Conservation (phyloP, 768 basidiomycete genomes). For the Pisolithus tinctorius region DNA sequence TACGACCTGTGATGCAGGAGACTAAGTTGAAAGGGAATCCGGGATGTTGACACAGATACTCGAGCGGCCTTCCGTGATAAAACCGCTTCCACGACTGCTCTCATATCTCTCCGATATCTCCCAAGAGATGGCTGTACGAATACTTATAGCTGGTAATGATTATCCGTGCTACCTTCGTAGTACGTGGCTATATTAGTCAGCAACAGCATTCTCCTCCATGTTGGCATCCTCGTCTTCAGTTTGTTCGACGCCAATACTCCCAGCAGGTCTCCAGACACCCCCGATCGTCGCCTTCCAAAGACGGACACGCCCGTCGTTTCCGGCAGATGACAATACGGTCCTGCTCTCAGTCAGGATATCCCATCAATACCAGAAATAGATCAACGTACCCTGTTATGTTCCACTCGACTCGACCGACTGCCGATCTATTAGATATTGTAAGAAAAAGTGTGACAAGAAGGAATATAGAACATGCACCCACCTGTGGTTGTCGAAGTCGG, state of each 20-base stretch:
- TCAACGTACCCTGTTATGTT: constrained; percentile 71
- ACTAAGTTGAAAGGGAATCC: no score
- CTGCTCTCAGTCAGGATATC: constrained; percentile 29
- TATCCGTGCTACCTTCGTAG: no score
- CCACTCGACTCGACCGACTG: constrained; percentile 88
- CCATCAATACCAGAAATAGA: constrained; percentile 1
- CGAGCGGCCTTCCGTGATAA: no score
- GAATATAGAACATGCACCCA: constrained; percentile 25
- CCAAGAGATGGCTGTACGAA: no score
- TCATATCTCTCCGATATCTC: no score
- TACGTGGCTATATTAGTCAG: constrained; percentile 21
- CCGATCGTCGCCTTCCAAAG: constrained; percentile 83
- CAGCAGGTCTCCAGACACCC: constrained; percentile 79
- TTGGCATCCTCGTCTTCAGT: constrained; percentile 44
- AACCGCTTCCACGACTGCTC: no score
- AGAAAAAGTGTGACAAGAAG: not conserved
- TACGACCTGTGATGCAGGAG: no score
- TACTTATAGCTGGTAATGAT: no score
- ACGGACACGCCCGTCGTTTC: constrained; percentile 76
- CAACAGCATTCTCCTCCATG: constrained; percentile 36
- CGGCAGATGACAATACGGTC: constrained; percentile 76
- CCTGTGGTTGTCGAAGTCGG: constrained; percentile 86
- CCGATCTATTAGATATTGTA: constrained; percentile 39
- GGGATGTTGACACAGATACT: no score
- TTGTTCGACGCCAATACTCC: constrained; percentile 77